phyloP scores from a whole-genome alignment of 768 basidiomycete genomes.

The Russula dissimulans region DNA sequence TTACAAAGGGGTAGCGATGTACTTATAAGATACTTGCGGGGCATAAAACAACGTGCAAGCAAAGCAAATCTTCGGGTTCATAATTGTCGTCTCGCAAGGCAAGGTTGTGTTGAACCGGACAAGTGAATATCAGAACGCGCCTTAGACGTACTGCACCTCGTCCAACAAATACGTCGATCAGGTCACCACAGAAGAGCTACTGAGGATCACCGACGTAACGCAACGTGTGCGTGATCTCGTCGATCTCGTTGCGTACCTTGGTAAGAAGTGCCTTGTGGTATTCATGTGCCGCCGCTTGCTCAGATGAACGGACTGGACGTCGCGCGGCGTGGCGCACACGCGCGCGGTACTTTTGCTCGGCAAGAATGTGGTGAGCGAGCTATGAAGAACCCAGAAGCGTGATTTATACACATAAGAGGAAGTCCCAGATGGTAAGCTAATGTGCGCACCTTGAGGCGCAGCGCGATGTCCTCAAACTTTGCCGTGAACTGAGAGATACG shows the following conservation, averaged over 20 bases:
- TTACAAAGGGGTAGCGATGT: too few relatives aligned
- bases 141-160: too few relatives aligned
- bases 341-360: conserved; percentile 11
- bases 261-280: neutral
- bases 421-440: neutral
- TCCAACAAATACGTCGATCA: too few relatives aligned
- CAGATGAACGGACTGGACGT: neutral
- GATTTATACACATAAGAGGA: neutral
- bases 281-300: conserved; percentile 8
- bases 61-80: too few relatives aligned
- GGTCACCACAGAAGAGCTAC: too few relatives aligned
- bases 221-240: neutral
- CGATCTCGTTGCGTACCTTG: conserved; percentile 3
- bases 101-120: too few relatives aligned
- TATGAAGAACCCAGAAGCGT: neutral
- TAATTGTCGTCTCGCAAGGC: too few relatives aligned
- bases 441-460: conserved; percentile 12
- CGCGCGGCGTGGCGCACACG: conserved; percentile 7
- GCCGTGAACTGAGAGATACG: conserved; percentile 11
- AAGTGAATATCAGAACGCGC: too few relatives aligned
- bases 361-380: conserved; percentile 11
- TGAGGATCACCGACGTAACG: neutral
- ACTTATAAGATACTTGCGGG: too few relatives aligned
- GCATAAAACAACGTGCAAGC: too few relatives aligned
- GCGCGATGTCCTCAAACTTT: conserved; percentile 9